Evolutionary conservation across 176 grass and related monocot species (phyloP), one percentile per base, ranked within the genome.

Genomic region (Carex pumila): DNA sequence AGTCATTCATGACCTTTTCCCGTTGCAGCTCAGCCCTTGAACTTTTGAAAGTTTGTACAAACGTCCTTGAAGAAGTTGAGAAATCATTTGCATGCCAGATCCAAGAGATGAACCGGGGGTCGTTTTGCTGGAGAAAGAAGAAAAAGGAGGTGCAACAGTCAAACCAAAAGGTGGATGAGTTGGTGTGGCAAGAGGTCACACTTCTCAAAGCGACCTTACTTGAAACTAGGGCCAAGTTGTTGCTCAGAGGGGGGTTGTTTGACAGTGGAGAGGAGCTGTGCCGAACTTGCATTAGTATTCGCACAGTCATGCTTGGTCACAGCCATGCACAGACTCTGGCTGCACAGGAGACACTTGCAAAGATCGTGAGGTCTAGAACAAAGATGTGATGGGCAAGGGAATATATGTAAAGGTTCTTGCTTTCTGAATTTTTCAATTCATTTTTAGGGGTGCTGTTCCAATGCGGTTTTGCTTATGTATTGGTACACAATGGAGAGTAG

Each of bases 21-120:
- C 88, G 97, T 84, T 99, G 97, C 55, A 89, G 89, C 41, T 99
- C 97, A 0, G 93, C 97, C 29, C 75, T 99, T 11, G 97, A 99
- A 70, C 91, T 99, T 45, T 87, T 99, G 22, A 99, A 99, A 84
- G 97, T 99, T 52, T 99, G 97, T 87, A 99, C 97, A 2, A 99
- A 99, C 36, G 86, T 92, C 56, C 93, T 99, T 0, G 97, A 99
- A 79, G 97, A 99, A 86, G 89, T 89, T 29, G 97, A 98, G 86
- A 98, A 98, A 63, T 92, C 93, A 0, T 99, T 95, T 3, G 89
- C 88, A 0, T 92, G 85, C 0, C 93, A 89, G 65, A 99, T 96
- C 68, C 97, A 99, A 83, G 93, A 96, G 70, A 87, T 89, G 92
- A 92, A 88, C 70, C 90, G 84, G 11, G 86, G 91, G 0, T 89